Evolutionary conservation across 2,329 filamentous ascomycete genomes (phyloP), one percentile per base, ranked within the genome.

Genomic region (Chaetomium strumarium): DNA sequence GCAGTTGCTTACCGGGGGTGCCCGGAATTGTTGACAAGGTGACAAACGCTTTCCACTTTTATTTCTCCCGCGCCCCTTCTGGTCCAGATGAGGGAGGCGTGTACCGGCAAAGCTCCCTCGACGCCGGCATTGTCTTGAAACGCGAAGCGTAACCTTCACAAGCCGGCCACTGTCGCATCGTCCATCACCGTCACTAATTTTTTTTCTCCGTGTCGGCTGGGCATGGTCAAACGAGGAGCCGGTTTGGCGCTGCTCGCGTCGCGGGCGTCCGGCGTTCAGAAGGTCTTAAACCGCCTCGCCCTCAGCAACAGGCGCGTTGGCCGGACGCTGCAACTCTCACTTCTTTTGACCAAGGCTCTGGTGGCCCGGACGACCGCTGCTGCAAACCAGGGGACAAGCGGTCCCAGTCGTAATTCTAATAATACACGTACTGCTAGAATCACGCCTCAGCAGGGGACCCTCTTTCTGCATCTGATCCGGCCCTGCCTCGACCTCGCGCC

Each of bases 81-180:
- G 19, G 12, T 17, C 40, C 37, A 37, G 7, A 38, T 34, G 51
- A 54, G 38, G 34, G 49, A 52, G 51, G 51, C 52, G 47, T 54
- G 51, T 38, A 48, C n/a, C 46, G 30, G 53, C 50, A 50, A 54
- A 51, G 44, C 50, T 44, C 50, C 30, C 47, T 44, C 53, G 48
- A 43, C 50, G 56, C 53, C 45, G 56, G 14, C 49, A 33, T 7
- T 49, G 51, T 54, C 49, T 60, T 63, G 61, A 63, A 63, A 63
- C 60, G 51, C 55, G 44, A 56, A 42, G 41, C 60, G 58, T 60
- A 62, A 61, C 60, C 51, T 29, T 7, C 24, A 40, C 53, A 53
- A 57, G 55, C 57, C 60, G 56, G 60, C 60, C 53, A 55, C 36
- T 60, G 61, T 62, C 56, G 52, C 57, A 62, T 52, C 56, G 54